These are phyloP conservation scores for Ascoidea asiatica DNA, from an alignment of 805 yeast genomes.

Conservation along the genomic window DNA sequence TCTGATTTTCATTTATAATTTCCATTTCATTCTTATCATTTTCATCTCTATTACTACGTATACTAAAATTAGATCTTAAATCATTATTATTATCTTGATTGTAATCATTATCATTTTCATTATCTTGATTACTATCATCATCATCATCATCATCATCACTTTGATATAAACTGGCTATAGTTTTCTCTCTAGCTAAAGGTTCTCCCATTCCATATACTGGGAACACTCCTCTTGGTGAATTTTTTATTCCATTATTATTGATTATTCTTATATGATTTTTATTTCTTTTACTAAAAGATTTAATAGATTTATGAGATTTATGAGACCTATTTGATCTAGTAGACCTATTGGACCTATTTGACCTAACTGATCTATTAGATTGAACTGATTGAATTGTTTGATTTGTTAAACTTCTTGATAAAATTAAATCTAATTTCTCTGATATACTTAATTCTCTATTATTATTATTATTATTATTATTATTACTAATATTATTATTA, in stretches of 20 bases:
- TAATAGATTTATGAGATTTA: too few relatives aligned
- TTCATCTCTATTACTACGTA: not conserved
- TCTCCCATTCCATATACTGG: conserved; percentile 72
- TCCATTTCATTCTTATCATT: not conserved
- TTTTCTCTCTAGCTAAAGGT: conserved; percentile 40
- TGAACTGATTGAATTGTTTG: too few relatives aligned
- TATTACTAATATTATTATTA: not conserved
- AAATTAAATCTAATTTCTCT: not conserved
- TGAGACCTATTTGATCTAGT: too few relatives aligned
- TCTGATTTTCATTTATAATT: too few relatives aligned
- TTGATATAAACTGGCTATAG: conserved; percentile 30
- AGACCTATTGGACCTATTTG: too few relatives aligned
- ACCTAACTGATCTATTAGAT: too few relatives aligned
- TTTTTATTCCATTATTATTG: too few relatives aligned
- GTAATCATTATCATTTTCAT: conserved; percentile 13
- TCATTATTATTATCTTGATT: conserved; percentile 14
- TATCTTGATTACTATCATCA: conserved; percentile 10
- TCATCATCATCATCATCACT: conserved; percentile 13
- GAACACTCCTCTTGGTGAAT: conserved; percentile 67
- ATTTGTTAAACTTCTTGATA: not conserved
- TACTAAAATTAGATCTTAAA: too few relatives aligned
- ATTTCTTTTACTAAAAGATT: too few relatives aligned
- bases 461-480: not conserved
- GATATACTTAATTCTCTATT: not conserved
- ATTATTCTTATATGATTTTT: too few relatives aligned